Evolutionary conservation across 2,329 filamentous ascomycete genomes (phyloP), one percentile per base, ranked within the genome.

Genomic region (Pseudogymnoascus verrucosus): DNA sequence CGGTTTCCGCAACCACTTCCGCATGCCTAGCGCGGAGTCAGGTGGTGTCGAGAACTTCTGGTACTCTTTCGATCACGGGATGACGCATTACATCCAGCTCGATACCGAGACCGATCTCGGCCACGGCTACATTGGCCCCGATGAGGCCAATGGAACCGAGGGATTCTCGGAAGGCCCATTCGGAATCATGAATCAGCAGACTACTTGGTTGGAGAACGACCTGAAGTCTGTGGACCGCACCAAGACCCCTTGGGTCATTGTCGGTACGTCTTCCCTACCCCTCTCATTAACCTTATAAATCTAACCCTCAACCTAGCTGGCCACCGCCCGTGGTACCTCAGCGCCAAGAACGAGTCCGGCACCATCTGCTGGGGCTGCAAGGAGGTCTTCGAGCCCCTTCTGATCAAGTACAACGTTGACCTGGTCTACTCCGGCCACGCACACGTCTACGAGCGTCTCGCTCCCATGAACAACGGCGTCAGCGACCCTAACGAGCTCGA

Each of bases 21-120:
- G 76, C 28, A 82, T 84, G 79, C 80, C 82, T 0, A 76, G 72
- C 0, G 71, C 79, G 1, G 78, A 80, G 67, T 74, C 74, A 8
- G 76, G 77, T 4, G 80, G 80, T 34, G 77, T 80, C 5, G 74
- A 76, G 62, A 81, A 80, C 74, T 83, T 84, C 68, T 84, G 82
- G 82, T 84, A 83, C 74, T 82, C 79, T 0, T 85, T 84, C 69
- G 82, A 84, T 65, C 83, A 84, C 70, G 82, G 82, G 65, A 80
- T 83, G 79, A 77, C 75, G 0, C 82, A 85, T 69, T 71, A 82
- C 62, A 74, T 78, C 40, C 82, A 83, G 79, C 77, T 84, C 65
- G 74, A 84, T 73, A 84, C 82, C 0, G 82, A 84, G 67, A 84
- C 82, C 2, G 82, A 84, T 72, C 83, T 84, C 65, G 67, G 75